These are phyloP conservation scores for Vitis rotundifolia DNA, from an alignment of 164 flowering plant genomes.

Conservation along the genomic window DNA sequence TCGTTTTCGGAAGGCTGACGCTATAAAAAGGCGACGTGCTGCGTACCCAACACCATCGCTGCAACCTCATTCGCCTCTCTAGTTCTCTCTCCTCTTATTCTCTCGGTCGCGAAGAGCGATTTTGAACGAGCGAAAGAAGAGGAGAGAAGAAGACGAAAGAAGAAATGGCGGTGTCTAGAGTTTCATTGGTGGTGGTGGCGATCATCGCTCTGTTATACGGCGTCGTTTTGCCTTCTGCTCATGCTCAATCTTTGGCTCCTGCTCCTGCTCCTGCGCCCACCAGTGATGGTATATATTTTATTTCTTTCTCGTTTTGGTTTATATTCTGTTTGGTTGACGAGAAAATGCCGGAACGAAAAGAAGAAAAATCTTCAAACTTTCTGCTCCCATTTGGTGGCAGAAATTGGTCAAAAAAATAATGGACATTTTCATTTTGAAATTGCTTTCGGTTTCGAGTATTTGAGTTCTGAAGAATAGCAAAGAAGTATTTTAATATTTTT, in stretches of 20 bases:
- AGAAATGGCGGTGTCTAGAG: conserved; percentile 32
- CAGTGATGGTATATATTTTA: conserved; percentile 41
- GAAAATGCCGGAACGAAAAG: neutral
- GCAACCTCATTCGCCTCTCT: neutral
- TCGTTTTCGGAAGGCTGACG: too few relatives aligned
- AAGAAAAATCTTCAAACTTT: too few relatives aligned
- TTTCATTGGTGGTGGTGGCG: conserved; percentile 23
- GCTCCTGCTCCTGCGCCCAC: conserved; percentile 55
- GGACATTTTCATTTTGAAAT: too few relatives aligned
- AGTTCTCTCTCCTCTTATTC: neutral
- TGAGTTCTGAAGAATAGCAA: too few relatives aligned
- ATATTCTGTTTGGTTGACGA: neutral
- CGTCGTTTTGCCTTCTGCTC: conserved; percentile 28
- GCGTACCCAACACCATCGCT: too few relatives aligned
- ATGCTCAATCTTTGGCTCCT: conserved; percentile 36
- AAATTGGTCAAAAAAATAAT: too few relatives aligned
- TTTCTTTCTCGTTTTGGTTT: neutral
- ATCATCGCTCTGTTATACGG: conserved; percentile 27
- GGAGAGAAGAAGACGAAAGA: neutral
- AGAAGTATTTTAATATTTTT: too few relatives aligned
- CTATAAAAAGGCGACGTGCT: too few relatives aligned
- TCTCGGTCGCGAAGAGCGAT: neutral
- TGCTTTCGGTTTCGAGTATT: too few relatives aligned
- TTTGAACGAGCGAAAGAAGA: neutral
- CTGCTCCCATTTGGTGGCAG: too few relatives aligned